Evolutionary conservation across 2,329 filamentous ascomycete genomes (phyloP).

Genomic region (Colletotrichum destructivum): DNA sequence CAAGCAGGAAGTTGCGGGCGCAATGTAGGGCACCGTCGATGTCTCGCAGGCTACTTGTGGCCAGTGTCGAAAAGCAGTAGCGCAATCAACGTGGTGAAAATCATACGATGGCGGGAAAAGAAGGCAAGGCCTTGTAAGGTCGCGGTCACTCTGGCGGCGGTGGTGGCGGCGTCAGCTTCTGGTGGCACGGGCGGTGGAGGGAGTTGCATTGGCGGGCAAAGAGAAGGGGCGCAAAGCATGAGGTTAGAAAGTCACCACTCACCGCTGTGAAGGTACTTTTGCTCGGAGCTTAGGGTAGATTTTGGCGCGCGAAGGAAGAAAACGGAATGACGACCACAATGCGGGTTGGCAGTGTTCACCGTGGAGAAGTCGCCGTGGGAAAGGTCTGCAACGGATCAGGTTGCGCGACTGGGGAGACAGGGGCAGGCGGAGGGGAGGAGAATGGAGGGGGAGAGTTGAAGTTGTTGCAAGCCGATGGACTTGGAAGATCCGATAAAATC

Average conservation of each 20-base stretch:
- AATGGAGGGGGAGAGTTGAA: slow-evolving; percentile 20
- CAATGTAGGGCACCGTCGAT: slow-evolving; percentile 14
- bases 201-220: slow-evolving; percentile 26
- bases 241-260: slow-evolving; percentile 30
- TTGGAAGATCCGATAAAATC: slow-evolving; percentile 36
- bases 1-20: slow-evolving; percentile 14
- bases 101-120: not conserved
- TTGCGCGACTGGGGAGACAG: slow-evolving; percentile 4
- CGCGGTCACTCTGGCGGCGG: slow-evolving; percentile 21
- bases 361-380: slow-evolving; percentile 16
- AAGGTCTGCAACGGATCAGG: slow-evolving; percentile 7
- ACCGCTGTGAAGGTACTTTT: slow-evolving; percentile 29
- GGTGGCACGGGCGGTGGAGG: slow-evolving; percentile 21
- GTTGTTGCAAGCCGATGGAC: slow-evolving; percentile 8
- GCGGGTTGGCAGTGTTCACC: slow-evolving; percentile 13
- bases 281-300: slow-evolving; percentile 9
- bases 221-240: slow-evolving; percentile 1
- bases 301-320: slow-evolving; percentile 12
- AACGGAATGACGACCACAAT: slow-evolving; percentile 23
- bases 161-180: slow-evolving; percentile 34
- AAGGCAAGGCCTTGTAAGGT: slow-evolving; percentile 29
- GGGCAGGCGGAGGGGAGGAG: slow-evolving; percentile 9
- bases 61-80: slow-evolving; percentile 26
- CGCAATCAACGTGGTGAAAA: slow-evolving; percentile 18
- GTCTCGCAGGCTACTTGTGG: slow-evolving; percentile 23